These are phyloP conservation scores for Vitis hybrid DNA, from an alignment of 177 flowering plant species.

Conservation along the genomic window DNA sequence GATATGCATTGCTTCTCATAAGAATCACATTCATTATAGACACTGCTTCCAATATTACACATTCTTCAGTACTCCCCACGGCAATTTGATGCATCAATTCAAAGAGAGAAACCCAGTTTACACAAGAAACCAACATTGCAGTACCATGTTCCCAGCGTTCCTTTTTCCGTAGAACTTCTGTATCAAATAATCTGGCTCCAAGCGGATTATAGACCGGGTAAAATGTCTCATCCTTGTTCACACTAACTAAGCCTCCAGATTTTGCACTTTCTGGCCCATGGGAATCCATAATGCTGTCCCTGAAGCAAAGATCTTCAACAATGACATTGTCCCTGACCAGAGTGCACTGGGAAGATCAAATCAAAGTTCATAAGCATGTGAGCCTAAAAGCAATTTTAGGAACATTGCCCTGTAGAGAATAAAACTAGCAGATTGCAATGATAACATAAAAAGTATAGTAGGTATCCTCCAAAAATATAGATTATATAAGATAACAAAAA, in stretches of 20 bases:
- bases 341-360: slow-evolving; percentile 83
- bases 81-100: slow-evolving; percentile 52
- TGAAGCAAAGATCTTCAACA: slow-evolving; percentile 33
- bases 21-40: slow-evolving; percentile 77
- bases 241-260: slow-evolving; percentile 10
- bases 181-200: slow-evolving; percentile 15
- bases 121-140: slow-evolving; percentile 19
- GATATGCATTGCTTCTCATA: slow-evolving; percentile 52
- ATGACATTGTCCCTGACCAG: slow-evolving; percentile 79
- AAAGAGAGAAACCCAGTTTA: slow-evolving; percentile 58
- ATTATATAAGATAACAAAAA: too few relatives aligned
- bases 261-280: slow-evolving; percentile 20
- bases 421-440: background rate
- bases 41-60: slow-evolving; percentile 59
- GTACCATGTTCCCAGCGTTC: slow-evolving; percentile 9
- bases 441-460: background rate
- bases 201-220: slow-evolving; percentile 11
- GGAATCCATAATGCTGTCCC: slow-evolving; percentile 15
- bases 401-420: background rate
- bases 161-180: slow-evolving; percentile 20
- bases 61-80: slow-evolving; percentile 35
- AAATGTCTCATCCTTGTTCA: slow-evolving; percentile 13
- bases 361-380: slow-evolving; percentile 63
- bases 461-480: too few relatives aligned
- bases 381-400: slow-evolving; percentile 1